Conservation (phyloP, 163 green algal species). For the Chlorella variabilis region DNA sequence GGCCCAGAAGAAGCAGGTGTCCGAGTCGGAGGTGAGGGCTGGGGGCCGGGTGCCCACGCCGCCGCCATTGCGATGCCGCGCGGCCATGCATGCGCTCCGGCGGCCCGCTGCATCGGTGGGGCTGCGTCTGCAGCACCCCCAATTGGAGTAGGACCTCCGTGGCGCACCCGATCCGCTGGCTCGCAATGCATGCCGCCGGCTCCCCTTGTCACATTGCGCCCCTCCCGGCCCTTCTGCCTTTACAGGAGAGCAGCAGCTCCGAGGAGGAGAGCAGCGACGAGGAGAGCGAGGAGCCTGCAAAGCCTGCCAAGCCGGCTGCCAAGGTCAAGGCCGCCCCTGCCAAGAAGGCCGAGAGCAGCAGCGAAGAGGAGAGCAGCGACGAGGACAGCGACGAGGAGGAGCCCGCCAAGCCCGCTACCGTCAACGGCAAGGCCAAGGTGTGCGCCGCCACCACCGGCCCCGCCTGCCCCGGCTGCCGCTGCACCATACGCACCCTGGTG, state of each 20-base stretch:
- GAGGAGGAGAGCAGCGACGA: conserved; percentile 45
- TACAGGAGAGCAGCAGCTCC: conserved; percentile 24
- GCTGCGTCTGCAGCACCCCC: too few relatives aligned
- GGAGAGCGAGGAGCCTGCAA: conserved; percentile 34
- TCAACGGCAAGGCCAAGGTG: conserved; percentile 5
- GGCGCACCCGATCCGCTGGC: too few relatives aligned
- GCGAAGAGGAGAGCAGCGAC: conserved; percentile 42
- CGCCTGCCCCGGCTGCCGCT: too few relatives aligned
- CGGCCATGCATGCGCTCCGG: neutral
- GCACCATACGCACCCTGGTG: too few relatives aligned
- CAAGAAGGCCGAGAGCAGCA: conserved; percentile 32
- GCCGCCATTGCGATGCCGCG: neutral
- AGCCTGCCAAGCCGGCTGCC: conserved; percentile 25
- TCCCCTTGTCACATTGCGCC: neutral
- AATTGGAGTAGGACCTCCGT: too few relatives aligned
- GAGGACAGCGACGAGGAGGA: conserved; percentile 15
- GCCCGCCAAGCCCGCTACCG: conserved; percentile 14
- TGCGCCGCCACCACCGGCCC: too few relatives aligned
- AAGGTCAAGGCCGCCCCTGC: conserved; percentile 17
- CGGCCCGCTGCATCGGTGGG: too few relatives aligned
- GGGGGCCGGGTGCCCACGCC: neutral
- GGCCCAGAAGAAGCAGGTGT: conserved; percentile 37
- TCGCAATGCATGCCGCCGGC: too few relatives aligned
- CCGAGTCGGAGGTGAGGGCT: neutral
- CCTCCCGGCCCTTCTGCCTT: too few relatives aligned